Conservation (phyloP, 768 basidiomycete genomes). For the Lyophyllum atratum region DNA sequence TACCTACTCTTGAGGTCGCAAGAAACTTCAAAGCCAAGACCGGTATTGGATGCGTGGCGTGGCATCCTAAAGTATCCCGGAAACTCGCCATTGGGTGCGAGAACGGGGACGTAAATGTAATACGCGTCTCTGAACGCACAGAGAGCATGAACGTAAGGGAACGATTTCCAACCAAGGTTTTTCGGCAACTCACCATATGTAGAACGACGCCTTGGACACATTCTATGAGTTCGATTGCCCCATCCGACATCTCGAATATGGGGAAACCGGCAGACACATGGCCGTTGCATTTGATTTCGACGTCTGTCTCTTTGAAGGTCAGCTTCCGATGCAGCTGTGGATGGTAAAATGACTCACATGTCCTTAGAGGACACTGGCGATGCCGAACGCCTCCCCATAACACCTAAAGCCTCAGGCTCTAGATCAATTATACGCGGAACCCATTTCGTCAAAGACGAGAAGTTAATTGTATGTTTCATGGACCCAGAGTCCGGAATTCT, state of each 20-base stretch:
- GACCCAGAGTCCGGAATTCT: neutral
- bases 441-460: neutral
- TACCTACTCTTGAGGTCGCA: neutral
- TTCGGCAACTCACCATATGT: neutral
- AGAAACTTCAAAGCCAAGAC: neutral
- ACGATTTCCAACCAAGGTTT: neutral
- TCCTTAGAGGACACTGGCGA: neutral
- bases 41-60: neutral
- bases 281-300: neutral
- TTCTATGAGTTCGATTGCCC: neutral
- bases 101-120: neutral
- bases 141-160: neutral
- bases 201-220: neutral
- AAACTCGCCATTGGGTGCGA: neutral
- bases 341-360: neutral
- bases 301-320: neutral
- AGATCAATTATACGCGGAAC: neutral
- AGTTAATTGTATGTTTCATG: neutral
- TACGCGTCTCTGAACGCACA: neutral
- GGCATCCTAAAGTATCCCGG: neutral
- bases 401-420: neutral
- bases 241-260: neutral
- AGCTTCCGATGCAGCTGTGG: neutral
- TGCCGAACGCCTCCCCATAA: neutral
- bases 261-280: neutral